Percentiles rank a stretch among this genome's conserved stretches.
These are phyloP conservation scores for Lagenidium sp. DNA, from an alignment of 352 stramenopile species.

Conservation along the genomic window DNA sequence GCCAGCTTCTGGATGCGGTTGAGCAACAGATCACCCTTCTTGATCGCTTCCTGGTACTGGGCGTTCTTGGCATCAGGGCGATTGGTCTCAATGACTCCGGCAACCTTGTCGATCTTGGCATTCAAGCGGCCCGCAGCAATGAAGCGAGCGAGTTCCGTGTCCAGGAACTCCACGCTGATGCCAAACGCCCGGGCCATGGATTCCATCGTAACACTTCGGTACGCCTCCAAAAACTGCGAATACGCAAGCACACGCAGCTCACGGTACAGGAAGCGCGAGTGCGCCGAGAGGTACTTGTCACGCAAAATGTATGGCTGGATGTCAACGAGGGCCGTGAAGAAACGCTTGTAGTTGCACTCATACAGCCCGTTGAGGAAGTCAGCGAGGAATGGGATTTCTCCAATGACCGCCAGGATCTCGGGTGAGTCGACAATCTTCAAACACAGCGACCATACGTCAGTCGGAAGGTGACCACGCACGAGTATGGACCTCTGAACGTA, in stretches of 20 bases:
- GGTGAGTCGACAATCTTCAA: constrained; percentile 91
- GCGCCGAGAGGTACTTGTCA: constrained; percentile 92
- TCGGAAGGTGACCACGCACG: background rate
- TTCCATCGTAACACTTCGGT: constrained; percentile 93
- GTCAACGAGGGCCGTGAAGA: constrained; percentile 91
- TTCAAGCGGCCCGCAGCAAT: constrained; percentile 95
- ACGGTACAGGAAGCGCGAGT: constrained; percentile 92
- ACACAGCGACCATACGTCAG: background rate
- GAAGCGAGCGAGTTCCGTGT: constrained; percentile 96
- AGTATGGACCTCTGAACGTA: constrained; percentile 18
- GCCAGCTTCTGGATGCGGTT: constrained; percentile 98
- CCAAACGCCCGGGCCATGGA: constrained; percentile 97
- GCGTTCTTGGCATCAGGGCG: constrained; percentile 97
- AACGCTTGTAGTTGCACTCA: constrained; percentile 97
- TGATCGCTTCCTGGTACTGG: constrained; percentile 98
- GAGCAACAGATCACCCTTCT: constrained; percentile 97
- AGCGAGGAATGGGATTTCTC: constrained; percentile 66
- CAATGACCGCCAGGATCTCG: constrained; percentile 90
- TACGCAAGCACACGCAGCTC: constrained; percentile 97
- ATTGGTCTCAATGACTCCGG: constrained; percentile 98
- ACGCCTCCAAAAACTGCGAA: constrained; percentile 98
- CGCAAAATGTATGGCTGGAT: constrained; percentile 77
- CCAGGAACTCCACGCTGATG: constrained; percentile 91
- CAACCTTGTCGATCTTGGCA: constrained; percentile 99
- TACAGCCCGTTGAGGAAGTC: constrained; percentile 95